A percentile compares a stretch with the other conserved stretches of the same genome.
phyloP scores from a whole-genome alignment of 306 rosid genomes.

The Vigna mungo region DNA sequence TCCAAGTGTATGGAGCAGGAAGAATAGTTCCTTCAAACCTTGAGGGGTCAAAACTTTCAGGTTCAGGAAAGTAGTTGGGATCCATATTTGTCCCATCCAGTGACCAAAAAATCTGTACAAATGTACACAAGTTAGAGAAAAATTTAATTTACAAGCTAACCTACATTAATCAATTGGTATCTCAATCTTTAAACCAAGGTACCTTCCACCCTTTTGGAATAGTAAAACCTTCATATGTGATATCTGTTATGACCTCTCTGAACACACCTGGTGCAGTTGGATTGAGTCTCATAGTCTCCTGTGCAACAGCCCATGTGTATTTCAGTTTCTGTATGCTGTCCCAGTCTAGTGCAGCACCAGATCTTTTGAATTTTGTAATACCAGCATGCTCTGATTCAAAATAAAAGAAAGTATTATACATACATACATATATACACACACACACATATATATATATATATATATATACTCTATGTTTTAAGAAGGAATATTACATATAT shows the following conservation, averaged over 20 bases:
- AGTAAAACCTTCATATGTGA: slow-evolving; percentile 45
- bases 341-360: slow-evolving; percentile 48
- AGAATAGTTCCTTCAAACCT: slow-evolving; percentile 49
- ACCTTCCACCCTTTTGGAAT: slow-evolving; percentile 68
- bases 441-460: not conserved
- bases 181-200: not conserved
- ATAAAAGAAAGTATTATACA: not conserved
- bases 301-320: slow-evolving; percentile 58
- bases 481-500: not conserved
- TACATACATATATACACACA: too few species aligned
- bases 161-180: not conserved
- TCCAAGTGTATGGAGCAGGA: slow-evolving; percentile 44
- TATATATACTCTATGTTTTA: not conserved
- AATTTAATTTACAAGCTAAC: not conserved
- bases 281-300: slow-evolving; percentile 56
- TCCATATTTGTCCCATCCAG: slow-evolving; percentile 47
- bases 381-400: slow-evolving; percentile 50
- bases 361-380: slow-evolving; percentile 33
- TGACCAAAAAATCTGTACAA: slow-evolving; percentile 52
- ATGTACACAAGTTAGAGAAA: slow-evolving; percentile 8
- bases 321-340: slow-evolving; percentile 52
- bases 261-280: slow-evolving; percentile 52
- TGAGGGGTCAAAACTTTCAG: slow-evolving; percentile 55
- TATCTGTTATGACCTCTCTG: slow-evolving; percentile 48
- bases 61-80: slow-evolving; percentile 38